phyloP scores from a whole-genome alignment of 179 eudicot species.

The Heliamphora pulchella region DNA sequence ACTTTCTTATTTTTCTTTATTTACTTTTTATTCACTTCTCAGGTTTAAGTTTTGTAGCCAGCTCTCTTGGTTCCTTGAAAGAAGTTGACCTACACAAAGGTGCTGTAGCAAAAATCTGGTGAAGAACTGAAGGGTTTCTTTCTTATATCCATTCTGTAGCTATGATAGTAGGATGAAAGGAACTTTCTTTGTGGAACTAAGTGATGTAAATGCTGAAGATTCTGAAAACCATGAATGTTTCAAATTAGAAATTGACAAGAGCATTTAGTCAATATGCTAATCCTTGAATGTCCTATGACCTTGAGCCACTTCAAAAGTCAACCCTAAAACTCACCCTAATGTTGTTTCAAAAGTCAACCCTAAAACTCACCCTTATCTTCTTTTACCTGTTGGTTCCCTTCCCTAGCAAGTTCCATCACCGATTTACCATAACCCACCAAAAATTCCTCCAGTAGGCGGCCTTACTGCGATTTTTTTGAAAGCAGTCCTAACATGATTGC shows the following conservation, averaged over 20 bases:
- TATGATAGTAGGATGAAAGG: too few relatives aligned
- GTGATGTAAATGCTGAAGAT: too few relatives aligned
- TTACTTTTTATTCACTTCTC: not conserved
- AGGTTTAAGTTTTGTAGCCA: not conserved
- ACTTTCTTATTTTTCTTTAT: not conserved
- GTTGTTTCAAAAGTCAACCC: not conserved
- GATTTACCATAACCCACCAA: not conserved
- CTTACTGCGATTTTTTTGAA: not conserved
- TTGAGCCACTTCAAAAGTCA: not conserved
- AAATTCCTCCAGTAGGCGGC: not conserved
- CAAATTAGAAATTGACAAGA: too few relatives aligned
- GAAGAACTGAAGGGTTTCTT: not conserved
- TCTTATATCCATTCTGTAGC: not conserved
- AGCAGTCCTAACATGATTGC: not conserved
- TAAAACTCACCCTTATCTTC: not conserved
- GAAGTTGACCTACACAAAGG: conserved; percentile 1
- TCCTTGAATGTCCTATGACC: too few relatives aligned
- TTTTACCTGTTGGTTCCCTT: not conserved
- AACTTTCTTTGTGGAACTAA: too few relatives aligned
- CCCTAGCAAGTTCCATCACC: not conserved
- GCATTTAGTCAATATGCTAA: too few relatives aligned
- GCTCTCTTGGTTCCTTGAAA: not conserved
- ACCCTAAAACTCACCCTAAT: not conserved
- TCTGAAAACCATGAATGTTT: too few relatives aligned
- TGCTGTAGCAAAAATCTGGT: conserved; percentile 1